Evolutionary conservation across 768 basidiomycete genomes (phyloP).

Genomic region (Tephrocybe sp.): DNA sequence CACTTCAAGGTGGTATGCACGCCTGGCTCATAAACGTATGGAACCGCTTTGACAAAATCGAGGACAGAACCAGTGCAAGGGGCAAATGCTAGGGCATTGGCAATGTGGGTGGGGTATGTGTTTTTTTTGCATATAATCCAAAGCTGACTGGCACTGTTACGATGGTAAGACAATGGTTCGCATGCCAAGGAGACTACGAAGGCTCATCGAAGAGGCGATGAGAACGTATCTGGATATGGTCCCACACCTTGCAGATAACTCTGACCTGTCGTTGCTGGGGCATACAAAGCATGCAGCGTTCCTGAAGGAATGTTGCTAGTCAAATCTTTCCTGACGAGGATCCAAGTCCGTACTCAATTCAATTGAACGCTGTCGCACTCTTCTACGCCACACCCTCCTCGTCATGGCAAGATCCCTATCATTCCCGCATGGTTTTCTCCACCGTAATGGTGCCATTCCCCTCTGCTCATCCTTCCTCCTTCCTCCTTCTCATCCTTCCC

Average conservation of each 20-base stretch:
- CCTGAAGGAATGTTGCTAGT: slow-evolving; percentile 60
- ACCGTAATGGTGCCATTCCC: slow-evolving; percentile 45
- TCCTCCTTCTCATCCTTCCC: slow-evolving; percentile 30
- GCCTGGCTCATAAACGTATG: slow-evolving; percentile 79
- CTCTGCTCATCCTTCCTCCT: slow-evolving; percentile 34
- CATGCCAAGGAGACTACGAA: slow-evolving; percentile 58
- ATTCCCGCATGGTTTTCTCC: slow-evolving; percentile 68
- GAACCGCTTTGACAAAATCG: slow-evolving; percentile 37
- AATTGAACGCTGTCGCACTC: slow-evolving; percentile 78
- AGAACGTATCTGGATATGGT: slow-evolving; percentile 78
- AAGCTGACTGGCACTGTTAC: background rate
- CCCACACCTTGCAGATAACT: slow-evolving; percentile 81
- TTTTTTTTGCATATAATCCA: background rate
- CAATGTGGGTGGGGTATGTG: slow-evolving; percentile 48
- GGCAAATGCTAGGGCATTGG: slow-evolving; percentile 69
- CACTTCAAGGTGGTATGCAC: slow-evolving; percentile 75
- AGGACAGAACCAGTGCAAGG: slow-evolving; percentile 30
- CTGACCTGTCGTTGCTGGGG: slow-evolving; percentile 62
- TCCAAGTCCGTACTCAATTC: background rate
- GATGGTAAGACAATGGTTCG: slow-evolving; percentile 32
- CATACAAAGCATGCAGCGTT: slow-evolving; percentile 62
- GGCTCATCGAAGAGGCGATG: slow-evolving; percentile 73
- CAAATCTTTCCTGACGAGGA: slow-evolving; percentile 28
- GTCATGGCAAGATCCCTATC: slow-evolving; percentile 76
- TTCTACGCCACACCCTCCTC: slow-evolving; percentile 79